Base-by-base conservation (phyloP, 176 grass and related monocot genomes). In the Bolboschoenus planiculmis region DNA sequence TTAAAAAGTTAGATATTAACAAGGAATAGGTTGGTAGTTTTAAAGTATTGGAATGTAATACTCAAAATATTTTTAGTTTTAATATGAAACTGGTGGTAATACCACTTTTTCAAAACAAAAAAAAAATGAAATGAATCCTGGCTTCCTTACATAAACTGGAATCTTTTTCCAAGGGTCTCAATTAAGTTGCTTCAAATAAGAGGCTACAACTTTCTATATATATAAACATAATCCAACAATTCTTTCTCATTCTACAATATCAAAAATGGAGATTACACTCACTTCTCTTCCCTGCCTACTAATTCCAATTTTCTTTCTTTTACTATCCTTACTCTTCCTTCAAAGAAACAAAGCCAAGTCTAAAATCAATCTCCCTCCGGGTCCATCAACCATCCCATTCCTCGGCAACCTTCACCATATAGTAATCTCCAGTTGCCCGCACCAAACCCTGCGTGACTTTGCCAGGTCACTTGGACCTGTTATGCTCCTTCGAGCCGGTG, bases 361-460 rank as follows among this genome's bases (percentile, higher is more conserved):
- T 9, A 13, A 73, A 39, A 35, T 3, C 9, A 84, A 70, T 66
- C 63, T 88, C 9, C 90, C 82, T 2, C 85, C 90, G 7, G 84
- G 87, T 5, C 90, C 90, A 29, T 63, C 81, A 31, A 78, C 53
- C n/a, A 75, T 87, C 1, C 90, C 87, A 2, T 10, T 89, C 30
- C 50, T 92, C 40, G 87, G 87, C 8, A 87, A 68, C 78, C 83
- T 92, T 57, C 87, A 87, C 81, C 90, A 89, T 50, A 47, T 92
- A 53, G n/a, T 20, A 33, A 57, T 24, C 53, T 8, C 53, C 24
- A 16, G 24, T 40, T 54, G 55, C 13, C 81, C 86, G 4, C 90
- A 92, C 82, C 81, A 77, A 23, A 56, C 57, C 1, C 47, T 92
- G 35, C 56, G 42, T 73, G 44, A 57, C 31, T 77, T 92, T 34